phyloP scores from a whole-genome alignment of 2,329 filamentous ascomycete genomes.

The Penicillium frequentans region DNA sequence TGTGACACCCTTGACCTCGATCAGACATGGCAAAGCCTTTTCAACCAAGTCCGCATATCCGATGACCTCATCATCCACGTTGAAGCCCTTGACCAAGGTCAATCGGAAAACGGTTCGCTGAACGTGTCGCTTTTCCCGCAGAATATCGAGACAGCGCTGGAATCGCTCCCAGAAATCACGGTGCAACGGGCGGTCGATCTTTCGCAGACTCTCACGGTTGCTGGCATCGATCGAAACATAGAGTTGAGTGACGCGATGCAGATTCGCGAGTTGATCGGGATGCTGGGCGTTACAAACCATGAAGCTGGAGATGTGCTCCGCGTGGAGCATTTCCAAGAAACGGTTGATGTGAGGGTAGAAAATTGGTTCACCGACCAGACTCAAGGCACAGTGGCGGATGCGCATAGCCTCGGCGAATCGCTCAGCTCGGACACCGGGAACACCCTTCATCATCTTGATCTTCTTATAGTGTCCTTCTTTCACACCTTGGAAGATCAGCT shows the following conservation, averaged over 20 bases:
- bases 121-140: constrained; percentile 76
- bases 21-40: constrained; percentile 81
- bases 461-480: constrained; percentile 94
- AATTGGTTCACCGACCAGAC: constrained; percentile 93
- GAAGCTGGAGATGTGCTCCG: constrained; percentile 86
- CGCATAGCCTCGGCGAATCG: constrained; percentile 89
- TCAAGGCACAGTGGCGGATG: constrained; percentile 89
- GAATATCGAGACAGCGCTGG: constrained; percentile 83
- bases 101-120: constrained; percentile 94
- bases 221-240: constrained; percentile 96
- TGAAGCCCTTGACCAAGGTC: constrained; percentile 96
- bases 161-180: constrained; percentile 98
- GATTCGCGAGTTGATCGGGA: constrained; percentile 79
- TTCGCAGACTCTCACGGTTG: constrained; percentile 81
- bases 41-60: constrained; percentile 90
- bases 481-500: constrained; percentile 85
- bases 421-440: constrained; percentile 88
- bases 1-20: constrained; percentile 95
- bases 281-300: constrained; percentile 97
- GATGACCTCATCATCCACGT: constrained; percentile 87
- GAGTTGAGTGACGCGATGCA: constrained; percentile 87
- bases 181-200: constrained; percentile 89
- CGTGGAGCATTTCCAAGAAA: constrained; percentile 79
- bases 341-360: constrained; percentile 98
- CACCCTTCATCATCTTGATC: constrained; percentile 94